phyloP scores from a whole-genome alignment of 2,329 filamentous ascomycete genomes.

The Davidsoniella eucalypti region DNA sequence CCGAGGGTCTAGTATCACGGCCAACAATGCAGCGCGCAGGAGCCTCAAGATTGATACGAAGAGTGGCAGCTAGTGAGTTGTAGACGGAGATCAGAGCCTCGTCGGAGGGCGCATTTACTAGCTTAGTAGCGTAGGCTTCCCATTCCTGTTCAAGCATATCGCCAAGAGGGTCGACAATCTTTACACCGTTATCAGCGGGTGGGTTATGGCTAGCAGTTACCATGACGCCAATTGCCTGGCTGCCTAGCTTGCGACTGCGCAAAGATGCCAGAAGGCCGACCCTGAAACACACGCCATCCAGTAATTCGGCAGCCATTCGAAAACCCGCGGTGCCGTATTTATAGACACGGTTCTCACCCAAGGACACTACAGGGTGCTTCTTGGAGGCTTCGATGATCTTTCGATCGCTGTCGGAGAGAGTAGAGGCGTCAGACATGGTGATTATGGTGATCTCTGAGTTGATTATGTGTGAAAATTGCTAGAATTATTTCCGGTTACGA shows the following conservation, averaged over 20 bases:
- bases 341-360: slow-evolving; percentile 30
- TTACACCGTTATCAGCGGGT: slow-evolving; percentile 78
- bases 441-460: background rate
- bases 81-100: slow-evolving; percentile 62
- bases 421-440: background rate
- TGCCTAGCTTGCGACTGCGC: slow-evolving; percentile 74
- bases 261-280: slow-evolving; percentile 80
- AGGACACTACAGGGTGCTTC: slow-evolving; percentile 40
- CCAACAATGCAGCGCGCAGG: slow-evolving; percentile 75
- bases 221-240: slow-evolving; percentile 91
- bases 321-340: slow-evolving; percentile 53
- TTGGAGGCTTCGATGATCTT: slow-evolving; percentile 43
- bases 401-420: slow-evolving; percentile 18
- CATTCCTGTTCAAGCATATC: slow-evolving; percentile 96
- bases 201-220: slow-evolving; percentile 90
- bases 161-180: slow-evolving; percentile 92
- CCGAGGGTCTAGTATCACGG: slow-evolving; percentile 84
- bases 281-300: slow-evolving; percentile 83
- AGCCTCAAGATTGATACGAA: slow-evolving; percentile 56
- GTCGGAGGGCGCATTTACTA: slow-evolving; percentile 71
- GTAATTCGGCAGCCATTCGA: slow-evolving; percentile 57
- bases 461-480: background rate
- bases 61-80: slow-evolving; percentile 53
- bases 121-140: slow-evolving; percentile 74
- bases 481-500: background rate